Conservation (phyloP, 768 basidiomycete species). For the Cystofilobasidium bisporidii region DNA sequence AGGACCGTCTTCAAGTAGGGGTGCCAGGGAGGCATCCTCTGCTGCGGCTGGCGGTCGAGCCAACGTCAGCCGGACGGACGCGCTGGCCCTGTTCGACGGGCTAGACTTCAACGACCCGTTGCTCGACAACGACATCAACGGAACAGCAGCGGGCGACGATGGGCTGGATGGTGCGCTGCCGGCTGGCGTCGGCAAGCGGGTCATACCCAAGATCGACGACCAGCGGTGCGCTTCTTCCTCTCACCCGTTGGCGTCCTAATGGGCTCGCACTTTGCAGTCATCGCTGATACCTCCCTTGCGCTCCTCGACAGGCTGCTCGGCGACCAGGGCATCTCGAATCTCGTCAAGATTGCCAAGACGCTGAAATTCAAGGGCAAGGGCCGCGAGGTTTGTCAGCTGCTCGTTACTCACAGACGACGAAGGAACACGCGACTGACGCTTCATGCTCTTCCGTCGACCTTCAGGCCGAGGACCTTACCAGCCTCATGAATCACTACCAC, state of each 20-base stretch:
- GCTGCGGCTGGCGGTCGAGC: conserved; percentile 1
- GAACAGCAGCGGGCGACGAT: not conserved
- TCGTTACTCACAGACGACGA: not conserved
- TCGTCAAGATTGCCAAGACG: conserved; percentile 64
- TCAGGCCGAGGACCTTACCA: conserved; percentile 69
- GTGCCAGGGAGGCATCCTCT: not conserved
- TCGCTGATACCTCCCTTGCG: not conserved
- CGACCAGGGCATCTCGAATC: conserved; percentile 63
- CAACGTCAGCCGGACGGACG: not conserved
- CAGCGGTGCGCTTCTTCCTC: conserved; percentile 37
- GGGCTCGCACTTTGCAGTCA: too few species aligned
- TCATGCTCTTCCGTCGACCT: too few species aligned
- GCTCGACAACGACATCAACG: conserved; percentile 16
- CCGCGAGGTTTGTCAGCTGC: conserved; percentile 57
- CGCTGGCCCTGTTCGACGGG: conserved; percentile 17
- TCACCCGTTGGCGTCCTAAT: not conserved
- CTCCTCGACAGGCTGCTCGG: conserved; percentile 50
- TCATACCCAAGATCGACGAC: conserved; percentile 60
- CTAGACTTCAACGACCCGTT: not conserved
- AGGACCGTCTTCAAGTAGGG: not conserved
- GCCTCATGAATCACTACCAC: conserved; percentile 74
- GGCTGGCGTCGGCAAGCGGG: conserved; percentile 43
- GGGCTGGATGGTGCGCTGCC: not conserved
- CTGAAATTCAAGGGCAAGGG: conserved; percentile 83
- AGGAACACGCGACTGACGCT: not conserved